phyloP scores from a whole-genome alignment of 306 rosid genomes.

The Hippophae gyantsensis region DNA sequence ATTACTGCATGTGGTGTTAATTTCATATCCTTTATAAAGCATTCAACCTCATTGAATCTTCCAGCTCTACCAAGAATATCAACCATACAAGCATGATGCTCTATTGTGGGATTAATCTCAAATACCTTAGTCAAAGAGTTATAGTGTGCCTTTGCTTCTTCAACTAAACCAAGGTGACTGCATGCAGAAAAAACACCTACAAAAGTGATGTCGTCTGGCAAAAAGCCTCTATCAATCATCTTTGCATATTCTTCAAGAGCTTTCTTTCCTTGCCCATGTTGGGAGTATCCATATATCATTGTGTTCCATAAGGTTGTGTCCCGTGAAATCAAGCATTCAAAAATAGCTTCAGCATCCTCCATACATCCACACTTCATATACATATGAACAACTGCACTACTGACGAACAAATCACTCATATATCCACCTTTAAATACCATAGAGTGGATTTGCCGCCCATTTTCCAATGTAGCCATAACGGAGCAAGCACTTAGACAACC shows the following conservation, averaged over 20 bases:
- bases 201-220: slow-evolving; percentile 23
- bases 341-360: slow-evolving; percentile 6
- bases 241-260: not conserved
- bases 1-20: slow-evolving; percentile 25
- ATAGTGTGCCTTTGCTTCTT: slow-evolving; percentile 25
- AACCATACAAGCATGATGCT: slow-evolving; percentile 37
- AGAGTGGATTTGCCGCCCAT: slow-evolving; percentile 8
- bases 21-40: slow-evolving; percentile 22
- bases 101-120: slow-evolving; percentile 24
- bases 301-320: slow-evolving; percentile 8
- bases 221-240: slow-evolving; percentile 3
- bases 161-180: slow-evolving; percentile 29
- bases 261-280: slow-evolving; percentile 8
- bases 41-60: slow-evolving; percentile 30
- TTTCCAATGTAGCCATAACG: slow-evolving; percentile 8
- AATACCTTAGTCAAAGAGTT: slow-evolving; percentile 20
- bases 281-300: slow-evolving; percentile 8
- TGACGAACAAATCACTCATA: not conserved
- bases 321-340: slow-evolving; percentile 4
- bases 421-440: slow-evolving; percentile 2
- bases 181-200: slow-evolving; percentile 28
- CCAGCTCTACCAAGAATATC: slow-evolving; percentile 38
- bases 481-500: slow-evolving; percentile 32
- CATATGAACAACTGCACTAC: slow-evolving; percentile 1
- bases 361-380: slow-evolving; percentile 7